Conservation (phyloP, 768 basidiomycete genomes). For the Coprinellus aureogranulatus region DNA sequence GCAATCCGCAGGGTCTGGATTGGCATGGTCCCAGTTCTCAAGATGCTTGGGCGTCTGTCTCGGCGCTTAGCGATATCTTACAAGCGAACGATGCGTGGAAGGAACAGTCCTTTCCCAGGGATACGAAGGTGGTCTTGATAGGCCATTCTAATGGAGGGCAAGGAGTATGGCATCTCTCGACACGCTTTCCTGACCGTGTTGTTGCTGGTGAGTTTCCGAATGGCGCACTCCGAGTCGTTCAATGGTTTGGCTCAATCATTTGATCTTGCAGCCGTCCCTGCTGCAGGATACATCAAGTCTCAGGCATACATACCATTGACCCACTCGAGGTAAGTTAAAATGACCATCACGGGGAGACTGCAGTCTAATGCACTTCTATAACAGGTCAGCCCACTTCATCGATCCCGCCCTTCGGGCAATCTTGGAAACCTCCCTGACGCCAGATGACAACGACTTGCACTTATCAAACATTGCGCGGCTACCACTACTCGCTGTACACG, state of each 20-base stretch:
- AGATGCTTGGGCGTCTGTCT: constrained; percentile 66
- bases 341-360: not conserved
- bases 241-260: no score
- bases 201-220: constrained; percentile 46
- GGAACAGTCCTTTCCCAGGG: constrained; percentile 34
- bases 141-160: constrained; percentile 96
- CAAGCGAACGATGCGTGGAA: constrained; percentile 34
- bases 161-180: constrained; percentile 78
- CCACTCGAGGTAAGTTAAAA: constrained; percentile 49
- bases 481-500: constrained; percentile 75
- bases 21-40: constrained; percentile 84
- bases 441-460: constrained; percentile 88
- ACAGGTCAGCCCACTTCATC: constrained; percentile 70
- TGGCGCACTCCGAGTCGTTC: not conserved
- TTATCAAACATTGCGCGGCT: constrained; percentile 71
- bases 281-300: constrained; percentile 83
- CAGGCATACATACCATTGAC: constrained; percentile 79
- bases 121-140: constrained; percentile 59
- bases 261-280: constrained; percentile 56
- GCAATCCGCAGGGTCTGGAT: constrained; percentile 68
- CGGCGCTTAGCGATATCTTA: constrained; percentile 53
- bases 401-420: constrained; percentile 74
- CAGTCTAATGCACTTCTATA: not conserved
- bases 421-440: constrained; percentile 69
- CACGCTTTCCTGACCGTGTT: constrained; percentile 74